Evolutionary conservation across 331 rosid species (phyloP).

Genomic region (Phaseolus coccineus): DNA sequence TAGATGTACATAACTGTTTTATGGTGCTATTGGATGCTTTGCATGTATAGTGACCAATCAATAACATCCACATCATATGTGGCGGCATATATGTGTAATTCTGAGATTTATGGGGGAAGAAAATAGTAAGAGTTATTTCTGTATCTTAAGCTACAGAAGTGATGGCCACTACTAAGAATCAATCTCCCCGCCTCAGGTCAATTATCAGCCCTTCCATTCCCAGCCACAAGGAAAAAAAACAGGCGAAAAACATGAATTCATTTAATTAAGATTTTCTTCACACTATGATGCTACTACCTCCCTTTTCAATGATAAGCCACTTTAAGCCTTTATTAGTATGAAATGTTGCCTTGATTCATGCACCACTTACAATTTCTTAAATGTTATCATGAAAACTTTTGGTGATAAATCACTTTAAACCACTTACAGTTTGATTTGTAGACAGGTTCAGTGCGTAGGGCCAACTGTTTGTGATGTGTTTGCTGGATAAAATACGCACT

Average conservation of each 20-base stretch:
- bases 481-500: neutral
- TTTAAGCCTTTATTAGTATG: neutral
- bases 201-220: conserved; percentile 12
- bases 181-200: conserved; percentile 9
- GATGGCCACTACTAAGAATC: conserved; percentile 16
- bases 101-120: neutral
- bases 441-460: conserved; percentile 10
- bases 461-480: neutral
- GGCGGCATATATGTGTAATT: neutral
- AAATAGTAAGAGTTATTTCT: conserved; percentile 4
- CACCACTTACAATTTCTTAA: conserved; percentile 19
- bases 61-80: conserved; percentile 3
- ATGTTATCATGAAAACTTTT: neutral
- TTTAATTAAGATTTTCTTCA: conserved; percentile 3
- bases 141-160: neutral
- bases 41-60: neutral
- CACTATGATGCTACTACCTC: neutral
- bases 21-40: conserved; percentile 21
- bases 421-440: conserved; percentile 16
- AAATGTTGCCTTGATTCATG: conserved; percentile 24
- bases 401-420: neutral
- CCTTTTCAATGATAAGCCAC: conserved; percentile 22
- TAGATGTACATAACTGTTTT: conserved; percentile 6
- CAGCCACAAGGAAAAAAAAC: neutral
- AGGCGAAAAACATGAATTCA: neutral